phyloP scores from a whole-genome alignment of 2,329 filamentous ascomycete genomes.

The Curvularia sp. region DNA sequence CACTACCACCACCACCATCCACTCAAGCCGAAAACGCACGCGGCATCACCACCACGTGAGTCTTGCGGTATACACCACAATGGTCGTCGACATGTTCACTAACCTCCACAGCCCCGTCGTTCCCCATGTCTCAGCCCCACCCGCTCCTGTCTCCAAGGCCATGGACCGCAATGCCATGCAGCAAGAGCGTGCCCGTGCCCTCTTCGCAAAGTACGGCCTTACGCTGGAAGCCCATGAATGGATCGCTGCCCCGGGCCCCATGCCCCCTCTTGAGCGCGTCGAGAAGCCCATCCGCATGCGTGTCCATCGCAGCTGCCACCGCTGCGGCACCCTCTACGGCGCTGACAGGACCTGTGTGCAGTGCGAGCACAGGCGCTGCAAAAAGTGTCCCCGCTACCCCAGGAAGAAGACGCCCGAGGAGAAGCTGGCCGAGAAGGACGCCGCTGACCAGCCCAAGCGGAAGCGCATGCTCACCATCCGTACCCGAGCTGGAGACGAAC shows the following conservation, averaged over 20 bases:
- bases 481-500: slow-evolving; percentile 70
- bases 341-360: slow-evolving; percentile 74
- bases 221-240: slow-evolving; percentile 51
- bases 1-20: neutral
- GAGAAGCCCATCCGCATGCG: slow-evolving; percentile 81
- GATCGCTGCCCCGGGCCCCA: slow-evolving; percentile 37
- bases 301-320: slow-evolving; percentile 80
- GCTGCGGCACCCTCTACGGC: slow-evolving; percentile 78
- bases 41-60: slow-evolving; percentile 16
- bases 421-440: slow-evolving; percentile 38
- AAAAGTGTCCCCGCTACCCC: slow-evolving; percentile 78
- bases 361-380: slow-evolving; percentile 83
- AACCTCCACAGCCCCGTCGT: slow-evolving; percentile 11
- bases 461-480: slow-evolving; percentile 67
- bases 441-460: slow-evolving; percentile 57
- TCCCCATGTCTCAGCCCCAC: slow-evolving; percentile 13
- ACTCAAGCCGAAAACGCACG: slow-evolving; percentile 9
- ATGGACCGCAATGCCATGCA: slow-evolving; percentile 47
- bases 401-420: slow-evolving; percentile 62
- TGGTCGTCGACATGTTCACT: neutral
- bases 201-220: slow-evolving; percentile 55
- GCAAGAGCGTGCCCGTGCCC: slow-evolving; percentile 49
- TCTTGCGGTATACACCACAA: neutral
- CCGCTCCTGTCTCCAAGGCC: slow-evolving; percentile 23
- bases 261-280: slow-evolving; percentile 59